Conservation (phyloP, 2,329 filamentous ascomycete genomes). For the Fusarium papillatum region DNA sequence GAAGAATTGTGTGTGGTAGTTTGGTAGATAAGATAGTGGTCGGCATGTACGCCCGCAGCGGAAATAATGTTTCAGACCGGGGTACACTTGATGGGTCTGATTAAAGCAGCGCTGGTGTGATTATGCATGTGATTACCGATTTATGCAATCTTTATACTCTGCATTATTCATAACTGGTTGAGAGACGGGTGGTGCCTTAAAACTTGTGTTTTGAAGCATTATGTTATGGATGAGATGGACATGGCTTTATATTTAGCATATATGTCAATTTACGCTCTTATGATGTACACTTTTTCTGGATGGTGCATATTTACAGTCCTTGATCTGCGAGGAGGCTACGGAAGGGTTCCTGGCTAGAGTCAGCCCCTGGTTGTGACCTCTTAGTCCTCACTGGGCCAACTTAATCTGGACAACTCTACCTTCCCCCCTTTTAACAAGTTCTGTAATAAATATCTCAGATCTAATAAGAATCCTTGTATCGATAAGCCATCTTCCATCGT, state of each 20-base stretch:
- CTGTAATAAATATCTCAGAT: neutral
- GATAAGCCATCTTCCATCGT: neutral
- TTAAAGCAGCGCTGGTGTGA: neutral
- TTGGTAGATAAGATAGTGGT: neutral
- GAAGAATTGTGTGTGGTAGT: neutral
- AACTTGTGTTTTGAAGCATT: neutral
- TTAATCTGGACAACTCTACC: neutral
- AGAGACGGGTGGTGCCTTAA: neutral
- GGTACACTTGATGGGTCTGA: neutral
- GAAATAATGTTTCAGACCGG: slow-evolving; percentile 1
- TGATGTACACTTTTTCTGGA: neutral
- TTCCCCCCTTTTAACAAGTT: neutral
- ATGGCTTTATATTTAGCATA: neutral
- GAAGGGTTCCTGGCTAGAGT: neutral
- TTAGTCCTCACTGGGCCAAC: neutral
- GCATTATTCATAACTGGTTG: neutral
- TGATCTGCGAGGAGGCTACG: neutral
- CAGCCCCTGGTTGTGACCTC: neutral
- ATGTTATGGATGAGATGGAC: neutral
- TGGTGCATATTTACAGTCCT: neutral
- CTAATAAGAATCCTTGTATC: neutral
- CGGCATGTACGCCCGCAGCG: neutral
- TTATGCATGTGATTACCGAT: neutral
- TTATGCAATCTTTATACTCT: neutral
- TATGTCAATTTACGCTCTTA: neutral